These are phyloP conservation scores for Xylariaceae sp. DNA, from an alignment of 2,329 filamentous ascomycete genomes.

Conservation along the genomic window DNA sequence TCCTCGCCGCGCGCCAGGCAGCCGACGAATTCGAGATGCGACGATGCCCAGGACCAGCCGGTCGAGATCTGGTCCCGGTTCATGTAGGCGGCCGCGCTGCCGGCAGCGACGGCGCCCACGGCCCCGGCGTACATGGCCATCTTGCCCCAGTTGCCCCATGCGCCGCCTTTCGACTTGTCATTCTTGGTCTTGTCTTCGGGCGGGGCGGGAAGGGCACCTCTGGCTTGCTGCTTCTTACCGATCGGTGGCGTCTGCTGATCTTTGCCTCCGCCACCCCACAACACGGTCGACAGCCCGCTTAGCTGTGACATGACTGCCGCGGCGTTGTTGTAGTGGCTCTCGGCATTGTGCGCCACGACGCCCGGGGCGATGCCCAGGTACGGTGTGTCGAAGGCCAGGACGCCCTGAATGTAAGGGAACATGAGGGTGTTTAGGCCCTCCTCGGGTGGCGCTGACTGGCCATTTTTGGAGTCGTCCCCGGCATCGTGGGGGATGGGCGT, in stretches of 20 bases:
- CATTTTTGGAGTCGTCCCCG: background rate
- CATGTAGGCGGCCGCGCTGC: slow-evolving; percentile 78
- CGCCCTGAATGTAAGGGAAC: slow-evolving; percentile 88
- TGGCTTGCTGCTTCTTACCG: slow-evolving; percentile 24
- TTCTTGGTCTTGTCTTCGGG: slow-evolving; percentile 26
- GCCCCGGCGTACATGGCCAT: slow-evolving; percentile 83
- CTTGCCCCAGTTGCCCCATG: slow-evolving; percentile 78
- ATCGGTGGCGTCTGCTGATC: slow-evolving; percentile 18
- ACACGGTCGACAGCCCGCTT: slow-evolving; percentile 58
- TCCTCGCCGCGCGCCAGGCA: slow-evolving; percentile 82
- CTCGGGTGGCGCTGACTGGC: background rate
- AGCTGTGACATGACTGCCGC: slow-evolving; percentile 63
- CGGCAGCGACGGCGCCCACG: slow-evolving; percentile 73
- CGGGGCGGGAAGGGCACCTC: slow-evolving; percentile 33
- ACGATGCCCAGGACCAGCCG: slow-evolving; percentile 76
- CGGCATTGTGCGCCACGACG: slow-evolving; percentile 79
- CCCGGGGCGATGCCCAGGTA: slow-evolving; percentile 77
- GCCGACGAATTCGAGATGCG: slow-evolving; percentile 89
- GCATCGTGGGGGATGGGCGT: slow-evolving; percentile 39
- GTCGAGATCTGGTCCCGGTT: slow-evolving; percentile 74
- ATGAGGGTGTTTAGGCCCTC: slow-evolving; percentile 58
- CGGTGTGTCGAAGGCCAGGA: slow-evolving; percentile 91
- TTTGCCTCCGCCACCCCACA: slow-evolving; percentile 53
- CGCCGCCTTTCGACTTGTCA: slow-evolving; percentile 18
- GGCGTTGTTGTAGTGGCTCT: slow-evolving; percentile 76